Evolutionary conservation across 2,329 filamentous ascomycete genomes (phyloP), one percentile per base, ranked within the genome.

Genomic region (Hymenoscyphus albidus): DNA sequence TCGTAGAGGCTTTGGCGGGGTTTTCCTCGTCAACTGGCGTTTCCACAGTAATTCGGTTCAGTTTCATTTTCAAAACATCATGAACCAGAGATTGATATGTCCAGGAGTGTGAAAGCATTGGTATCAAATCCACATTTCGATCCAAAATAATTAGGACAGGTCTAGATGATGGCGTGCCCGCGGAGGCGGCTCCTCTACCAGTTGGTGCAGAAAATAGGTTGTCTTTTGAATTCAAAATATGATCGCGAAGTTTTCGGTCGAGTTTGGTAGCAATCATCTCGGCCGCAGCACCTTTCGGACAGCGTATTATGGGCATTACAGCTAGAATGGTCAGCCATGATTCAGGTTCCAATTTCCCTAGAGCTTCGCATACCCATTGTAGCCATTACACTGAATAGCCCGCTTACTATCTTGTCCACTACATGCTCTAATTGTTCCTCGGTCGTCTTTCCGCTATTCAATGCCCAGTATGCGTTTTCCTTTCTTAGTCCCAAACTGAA

Each of bases 41-140:
- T 74, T 97, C 92, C 56, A 99, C 90, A 0, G 92, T 97, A 70
- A 99, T 98, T 42, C 94, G 89, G 76, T 98, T 99, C 48, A 97
- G 84, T 74, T 90, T 87, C 87, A 92, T 91, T 61, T 88, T 85
- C 55, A 92, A 81, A 4, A 92, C 89, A 76, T 92, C 86, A 70
- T 87, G 90, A 16, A 96, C 91, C 12, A 97, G 81, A 7, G 91
- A 95, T 76, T 96, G 93, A 72, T 96, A 87, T 9, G 84, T 93
- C 90, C 90, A 93, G 1, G 93, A 97, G 78, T 99, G 95, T 14
- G 94, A 97, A n/a, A 99, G 84, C 95, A 99, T 98, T 2, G 95
- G 93, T 69, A 97, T 92, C 62, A 99, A 80, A 77, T 99, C 95
- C 56, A 99, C 88, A 74, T 97, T 98, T 70, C 95, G 89, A 78